phyloP scores from a whole-genome alignment of 176 grass and related monocot genomes.

The Juncus effusus region DNA sequence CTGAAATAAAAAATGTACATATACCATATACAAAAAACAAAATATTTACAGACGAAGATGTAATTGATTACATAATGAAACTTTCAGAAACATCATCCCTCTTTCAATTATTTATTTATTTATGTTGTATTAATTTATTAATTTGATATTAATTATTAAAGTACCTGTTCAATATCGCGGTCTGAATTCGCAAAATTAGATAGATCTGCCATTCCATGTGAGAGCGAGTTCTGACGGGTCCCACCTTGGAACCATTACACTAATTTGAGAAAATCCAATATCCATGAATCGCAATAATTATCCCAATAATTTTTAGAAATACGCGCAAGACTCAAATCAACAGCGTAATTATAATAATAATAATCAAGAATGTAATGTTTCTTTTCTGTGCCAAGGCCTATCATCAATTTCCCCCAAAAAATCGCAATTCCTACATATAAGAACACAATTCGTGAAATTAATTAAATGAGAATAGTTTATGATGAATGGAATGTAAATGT shows the following conservation, averaged over 20 bases:
- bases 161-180: conserved; percentile 42
- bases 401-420: conserved; percentile 31
- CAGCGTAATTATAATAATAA: not conserved
- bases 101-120: not conserved
- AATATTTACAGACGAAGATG: not conserved
- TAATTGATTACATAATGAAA: not conserved
- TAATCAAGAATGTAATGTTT: conserved; percentile 8
- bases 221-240: conserved; percentile 21
- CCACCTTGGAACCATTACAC: conserved; percentile 30
- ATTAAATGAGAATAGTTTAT: not conserved
- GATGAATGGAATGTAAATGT: not conserved
- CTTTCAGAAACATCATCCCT: conserved; percentile 4
- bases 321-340: not conserved
- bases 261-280: conserved; percentile 11
- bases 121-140: no score
- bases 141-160: no score
- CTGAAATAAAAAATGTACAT: no score
- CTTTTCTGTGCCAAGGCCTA: conserved; percentile 29
- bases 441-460: conserved; percentile 2
- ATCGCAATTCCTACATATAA: conserved; percentile 6
- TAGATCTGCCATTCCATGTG: conserved; percentile 63
- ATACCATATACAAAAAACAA: no score
- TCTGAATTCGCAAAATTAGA: conserved; percentile 42
- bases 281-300: conserved; percentile 34
- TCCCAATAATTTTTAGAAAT: not conserved